Evolutionary conservation across 371 early-diverging fungal genomes (phyloP).

Genomic region (Coemansia sp.): DNA sequence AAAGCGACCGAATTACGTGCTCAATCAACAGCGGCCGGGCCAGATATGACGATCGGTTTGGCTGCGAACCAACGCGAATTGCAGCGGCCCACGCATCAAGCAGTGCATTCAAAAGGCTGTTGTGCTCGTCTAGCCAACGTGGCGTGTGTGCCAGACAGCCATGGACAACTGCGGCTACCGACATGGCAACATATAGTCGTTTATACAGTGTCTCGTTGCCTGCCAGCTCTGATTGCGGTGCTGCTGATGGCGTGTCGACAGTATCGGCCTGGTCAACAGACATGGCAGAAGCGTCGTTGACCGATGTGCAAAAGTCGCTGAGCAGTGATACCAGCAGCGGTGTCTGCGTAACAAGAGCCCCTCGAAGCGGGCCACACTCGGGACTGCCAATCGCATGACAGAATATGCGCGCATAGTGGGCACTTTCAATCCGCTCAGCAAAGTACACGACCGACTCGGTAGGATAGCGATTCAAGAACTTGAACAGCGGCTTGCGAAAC

Average conservation of each 20-base stretch:
- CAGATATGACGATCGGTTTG: conserved; percentile 23
- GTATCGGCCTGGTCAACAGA: conserved; percentile 10
- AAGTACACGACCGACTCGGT: conserved; percentile 85
- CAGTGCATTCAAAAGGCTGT: conserved; percentile 27
- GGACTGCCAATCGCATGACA: conserved; percentile 51
- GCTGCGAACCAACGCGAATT: not conserved
- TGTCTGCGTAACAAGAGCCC: conserved; percentile 39
- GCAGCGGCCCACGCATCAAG: conserved; percentile 29
- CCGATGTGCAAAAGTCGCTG: conserved; percentile 13
- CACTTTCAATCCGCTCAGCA: conserved; percentile 64
- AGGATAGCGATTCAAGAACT: conserved; percentile 85
- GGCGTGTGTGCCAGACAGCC: conserved; percentile 26
- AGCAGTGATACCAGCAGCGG: conserved; percentile 31
- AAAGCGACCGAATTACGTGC: conserved; percentile 27
- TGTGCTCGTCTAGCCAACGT: conserved; percentile 28
- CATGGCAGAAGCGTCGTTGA: not conserved
- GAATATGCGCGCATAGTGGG: conserved; percentile 65
- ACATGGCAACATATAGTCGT: conserved; percentile 40
- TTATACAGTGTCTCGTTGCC: conserved; percentile 2
- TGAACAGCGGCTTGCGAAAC: conserved; percentile 85
- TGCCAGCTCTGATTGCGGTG: not conserved
- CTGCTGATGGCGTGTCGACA: not conserved
- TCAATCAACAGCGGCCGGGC: conserved; percentile 31
- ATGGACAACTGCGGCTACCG: conserved; percentile 14
- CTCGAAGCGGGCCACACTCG: conserved; percentile 40